phyloP scores from a whole-genome alignment of 768 basidiomycete species.

The Tephrocybe rancida region DNA sequence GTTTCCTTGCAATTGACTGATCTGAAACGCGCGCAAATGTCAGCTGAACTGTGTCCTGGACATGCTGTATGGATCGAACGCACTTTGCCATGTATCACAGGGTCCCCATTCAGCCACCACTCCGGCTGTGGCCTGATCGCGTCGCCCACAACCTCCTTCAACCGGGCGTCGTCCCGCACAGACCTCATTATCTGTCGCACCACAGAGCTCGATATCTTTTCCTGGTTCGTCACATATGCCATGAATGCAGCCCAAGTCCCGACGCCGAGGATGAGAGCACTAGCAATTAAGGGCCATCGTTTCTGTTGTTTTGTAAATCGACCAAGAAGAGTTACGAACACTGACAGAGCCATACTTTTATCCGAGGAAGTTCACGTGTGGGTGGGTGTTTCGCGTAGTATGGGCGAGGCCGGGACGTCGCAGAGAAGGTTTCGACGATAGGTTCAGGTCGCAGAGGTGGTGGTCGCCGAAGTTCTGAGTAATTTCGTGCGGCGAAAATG shows the following conservation, averaged over 20 bases:
- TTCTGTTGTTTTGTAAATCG: constrained; percentile 27
- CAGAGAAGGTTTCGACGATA: constrained; percentile 24
- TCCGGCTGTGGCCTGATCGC: constrained; percentile 65
- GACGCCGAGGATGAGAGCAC: constrained; percentile 51
- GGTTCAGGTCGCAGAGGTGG: constrained; percentile 23
- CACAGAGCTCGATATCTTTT: constrained; percentile 76
- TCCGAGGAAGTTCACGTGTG: constrained; percentile 35
- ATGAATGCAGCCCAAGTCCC: constrained; percentile 71
- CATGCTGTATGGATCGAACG: background rate
- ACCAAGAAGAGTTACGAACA: background rate
- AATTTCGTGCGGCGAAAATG: constrained; percentile 5
- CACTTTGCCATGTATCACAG: constrained; percentile 69
- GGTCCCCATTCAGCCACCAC: constrained; percentile 80
- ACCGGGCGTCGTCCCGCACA: constrained; percentile 50
- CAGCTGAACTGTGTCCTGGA: background rate
- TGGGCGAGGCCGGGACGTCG: constrained; percentile 38
- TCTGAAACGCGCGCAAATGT: constrained; percentile 36
- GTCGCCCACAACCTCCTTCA: constrained; percentile 62
- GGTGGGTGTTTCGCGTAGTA: constrained; percentile 33
- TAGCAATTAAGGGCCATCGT: constrained; percentile 62
- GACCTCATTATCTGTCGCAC: constrained; percentile 66
- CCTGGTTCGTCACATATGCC: constrained; percentile 72
- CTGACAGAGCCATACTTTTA: constrained; percentile 26
- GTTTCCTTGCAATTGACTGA: constrained; percentile 74
- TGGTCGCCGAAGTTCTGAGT: constrained; percentile 17